Evolutionary conservation across 2,329 filamentous ascomycete genomes (phyloP), one percentile per base, ranked within the genome.

Genomic region (Blastomyces emzantsi): DNA sequence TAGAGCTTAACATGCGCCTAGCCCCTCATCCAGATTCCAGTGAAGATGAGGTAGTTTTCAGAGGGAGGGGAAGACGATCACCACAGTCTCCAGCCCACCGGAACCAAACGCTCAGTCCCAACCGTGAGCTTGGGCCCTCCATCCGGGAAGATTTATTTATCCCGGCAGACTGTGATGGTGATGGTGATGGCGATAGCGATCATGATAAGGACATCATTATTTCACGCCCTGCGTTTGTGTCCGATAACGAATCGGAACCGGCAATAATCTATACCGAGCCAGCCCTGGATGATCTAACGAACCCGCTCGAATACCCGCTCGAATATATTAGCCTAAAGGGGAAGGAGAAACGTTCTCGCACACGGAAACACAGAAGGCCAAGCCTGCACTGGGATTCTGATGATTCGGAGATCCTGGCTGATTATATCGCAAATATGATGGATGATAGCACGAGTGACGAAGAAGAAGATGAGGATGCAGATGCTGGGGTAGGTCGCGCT

Each of bases 371-470:
- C 1, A 60, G 41, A 47, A 49, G 6, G 9, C 58, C 43, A 43
- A 49, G n/a, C 13, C 39, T n/a, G n/a, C 25, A 9, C 25, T 60
- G 41, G 41, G 43, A 60, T 51, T 60, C 58, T 54, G 60, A 62
- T 36, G 62, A 63, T 19, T 58, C 54, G 11, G 62, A 58, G 30
- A 78, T 86, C 52, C 76, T 87, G 68, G 82, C 84, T 1, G 89
- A 92, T 70, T 92, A 92, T 69, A 87, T 90, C 62, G 73, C 70
- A 28, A 77, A 78, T 58, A 73, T 78, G 61, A 69, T 70, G 47
- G 65, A 69, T 15, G 68, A 73, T 43, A 67, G 70, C 56, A 64
- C 69, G 15, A 64, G 64, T 45, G 62, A 62, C 47, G 55, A 65
- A 30, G 49, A 30, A 13, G 49, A 52, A 6, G 49, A 52, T 2